phyloP scores from a whole-genome alignment of 2,329 filamentous ascomycete genomes.

The Bimuria novae-zelandiae region DNA sequence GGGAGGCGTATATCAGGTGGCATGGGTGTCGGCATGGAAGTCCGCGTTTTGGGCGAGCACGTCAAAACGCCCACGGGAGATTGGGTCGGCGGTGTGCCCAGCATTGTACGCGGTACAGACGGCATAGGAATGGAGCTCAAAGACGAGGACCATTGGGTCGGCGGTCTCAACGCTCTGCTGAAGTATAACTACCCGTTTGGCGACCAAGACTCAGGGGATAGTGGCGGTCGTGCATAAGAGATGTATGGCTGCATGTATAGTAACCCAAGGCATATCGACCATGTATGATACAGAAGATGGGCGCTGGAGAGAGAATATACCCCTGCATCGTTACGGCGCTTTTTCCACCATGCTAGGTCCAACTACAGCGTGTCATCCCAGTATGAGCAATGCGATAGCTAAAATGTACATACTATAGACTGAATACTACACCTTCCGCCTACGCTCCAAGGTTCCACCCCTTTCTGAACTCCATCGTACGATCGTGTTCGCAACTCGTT shows the following conservation, averaged over 20 bases:
- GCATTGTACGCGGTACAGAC: slow-evolving; percentile 71
- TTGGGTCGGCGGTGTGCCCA: slow-evolving; percentile 83
- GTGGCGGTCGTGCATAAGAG: neutral
- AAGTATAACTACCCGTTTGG: slow-evolving; percentile 99
- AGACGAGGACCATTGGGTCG: slow-evolving; percentile 92
- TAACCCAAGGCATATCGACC: neutral
- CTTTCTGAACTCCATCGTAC: no score
- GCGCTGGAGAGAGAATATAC: neutral
- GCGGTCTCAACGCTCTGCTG: slow-evolving; percentile 85
- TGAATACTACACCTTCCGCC: no score
- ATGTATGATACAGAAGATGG: slow-evolving; percentile 7
- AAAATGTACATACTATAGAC: no score
- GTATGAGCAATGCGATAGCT: no score
- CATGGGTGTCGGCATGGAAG: slow-evolving; percentile 64
- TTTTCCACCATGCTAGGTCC: no score
- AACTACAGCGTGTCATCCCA: no score
- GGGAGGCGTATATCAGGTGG: slow-evolving; percentile 51
- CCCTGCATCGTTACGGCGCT: neutral
- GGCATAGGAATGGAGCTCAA: slow-evolving; percentile 45
- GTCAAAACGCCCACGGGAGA: slow-evolving; percentile 56
- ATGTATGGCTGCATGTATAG: no score
- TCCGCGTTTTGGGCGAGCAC: slow-evolving; percentile 84
- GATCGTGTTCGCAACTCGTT: no score
- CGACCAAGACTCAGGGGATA: slow-evolving; percentile 44
- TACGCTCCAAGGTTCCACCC: no score